A percentile compares a stretch with the other conserved stretches of the same genome.
These are phyloP conservation scores for Fusarium caatingaense DNA, from an alignment of 2,329 filamentous ascomycete genomes.

Conservation along the genomic window DNA sequence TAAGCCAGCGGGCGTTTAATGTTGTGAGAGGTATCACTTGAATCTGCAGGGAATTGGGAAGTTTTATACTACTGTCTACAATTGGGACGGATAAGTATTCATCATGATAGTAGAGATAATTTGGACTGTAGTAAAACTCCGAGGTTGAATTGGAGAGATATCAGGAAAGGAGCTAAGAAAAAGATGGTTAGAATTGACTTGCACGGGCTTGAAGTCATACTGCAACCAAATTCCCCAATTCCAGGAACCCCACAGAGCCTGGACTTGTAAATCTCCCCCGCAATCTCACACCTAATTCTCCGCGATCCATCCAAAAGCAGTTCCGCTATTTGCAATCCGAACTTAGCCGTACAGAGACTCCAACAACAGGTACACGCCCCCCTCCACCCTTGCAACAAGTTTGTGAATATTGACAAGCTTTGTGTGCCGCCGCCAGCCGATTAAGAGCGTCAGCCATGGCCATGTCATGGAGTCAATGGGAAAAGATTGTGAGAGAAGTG, in stretches of 20 bases:
- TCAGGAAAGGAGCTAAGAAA: background rate
- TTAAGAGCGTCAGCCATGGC: slow-evolving; percentile 31
- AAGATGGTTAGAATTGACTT: background rate
- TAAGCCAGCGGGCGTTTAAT: slow-evolving; percentile 13
- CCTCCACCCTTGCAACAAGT: slow-evolving; percentile 22
- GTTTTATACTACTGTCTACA: background rate
- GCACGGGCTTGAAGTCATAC: background rate
- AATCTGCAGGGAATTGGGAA: background rate
- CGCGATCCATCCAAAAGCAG: slow-evolving; percentile 34
- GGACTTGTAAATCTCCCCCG: slow-evolving; percentile 18
- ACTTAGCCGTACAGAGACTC: slow-evolving; percentile 42
- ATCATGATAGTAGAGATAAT: background rate
- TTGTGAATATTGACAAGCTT: slow-evolving; percentile 38
- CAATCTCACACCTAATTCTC: slow-evolving; percentile 25
- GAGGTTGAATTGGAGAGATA: background rate
- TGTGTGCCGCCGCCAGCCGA: slow-evolving; percentile 48
- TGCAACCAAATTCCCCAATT: slow-evolving; percentile 6
- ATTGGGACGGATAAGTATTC: background rate
- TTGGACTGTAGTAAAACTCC: background rate
- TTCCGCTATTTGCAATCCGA: slow-evolving; percentile 49
- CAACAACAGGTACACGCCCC: background rate
- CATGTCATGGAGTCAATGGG: slow-evolving; percentile 22
- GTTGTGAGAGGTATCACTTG: background rate
- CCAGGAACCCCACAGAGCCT: slow-evolving; percentile 33
- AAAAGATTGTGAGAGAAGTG: slow-evolving; percentile 15